Conservation (phyloP, 2,329 filamentous ascomycete species). For the Gaeumannomyces tritici region DNA sequence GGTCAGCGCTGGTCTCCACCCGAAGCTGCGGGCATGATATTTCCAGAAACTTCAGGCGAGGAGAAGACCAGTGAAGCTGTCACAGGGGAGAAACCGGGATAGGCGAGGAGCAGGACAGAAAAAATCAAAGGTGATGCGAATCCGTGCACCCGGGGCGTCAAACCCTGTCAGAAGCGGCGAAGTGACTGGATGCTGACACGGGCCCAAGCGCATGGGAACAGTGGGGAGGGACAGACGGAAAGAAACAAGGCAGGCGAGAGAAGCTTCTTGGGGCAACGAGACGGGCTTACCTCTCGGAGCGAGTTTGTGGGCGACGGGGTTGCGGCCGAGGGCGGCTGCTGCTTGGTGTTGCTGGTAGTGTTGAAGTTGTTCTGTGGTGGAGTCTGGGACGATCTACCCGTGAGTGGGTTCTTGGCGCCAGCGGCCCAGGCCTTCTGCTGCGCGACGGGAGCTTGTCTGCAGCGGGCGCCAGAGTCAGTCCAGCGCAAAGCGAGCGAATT, state of each 20-base stretch:
- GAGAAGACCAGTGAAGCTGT: background rate
- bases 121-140: background rate
- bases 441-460: constrained; percentile 18
- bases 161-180: background rate
- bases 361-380: constrained; percentile 13
- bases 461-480: constrained; percentile 6
- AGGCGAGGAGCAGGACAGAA: background rate
- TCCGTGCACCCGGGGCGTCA: background rate
- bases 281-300: constrained; percentile 19
- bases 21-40: background rate
- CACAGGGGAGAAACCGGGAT: background rate
- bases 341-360: constrained; percentile 11
- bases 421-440: constrained; percentile 19
- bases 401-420: constrained; percentile 19
- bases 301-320: constrained; percentile 13
- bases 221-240: background rate
- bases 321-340: constrained; percentile 1
- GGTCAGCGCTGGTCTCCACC: background rate
- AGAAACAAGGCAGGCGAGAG: background rate
- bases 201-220: constrained; percentile 5
- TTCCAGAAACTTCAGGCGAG: background rate
- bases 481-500: background rate
- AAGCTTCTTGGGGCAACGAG: constrained; percentile 1
- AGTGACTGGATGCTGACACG: constrained; percentile 2
- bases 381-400: constrained; percentile 15